Conservation (phyloP, 306 rosid species). For the Prunus padus region DNA sequence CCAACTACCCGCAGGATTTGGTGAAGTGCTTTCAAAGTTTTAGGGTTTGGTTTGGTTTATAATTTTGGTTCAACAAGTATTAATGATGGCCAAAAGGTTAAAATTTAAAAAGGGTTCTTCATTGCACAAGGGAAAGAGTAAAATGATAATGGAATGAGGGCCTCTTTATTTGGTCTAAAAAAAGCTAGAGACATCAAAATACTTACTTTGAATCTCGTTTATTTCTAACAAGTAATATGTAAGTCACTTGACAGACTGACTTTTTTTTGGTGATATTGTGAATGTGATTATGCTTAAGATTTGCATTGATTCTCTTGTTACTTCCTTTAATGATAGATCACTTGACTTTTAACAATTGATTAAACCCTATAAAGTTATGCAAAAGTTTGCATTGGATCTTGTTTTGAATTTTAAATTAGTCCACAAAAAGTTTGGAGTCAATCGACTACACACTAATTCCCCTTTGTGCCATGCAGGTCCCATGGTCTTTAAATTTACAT, state of each 20-base stretch:
- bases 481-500: not conserved
- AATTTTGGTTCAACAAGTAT: constrained; percentile 7
- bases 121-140: constrained; percentile 21
- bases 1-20: constrained; percentile 34
- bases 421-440: constrained; percentile 17
- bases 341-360: constrained; percentile 21
- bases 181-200: too few species aligned
- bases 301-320: constrained; percentile 7
- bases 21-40: constrained; percentile 21
- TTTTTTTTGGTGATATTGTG: not conserved
- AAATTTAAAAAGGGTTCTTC: constrained; percentile 3
- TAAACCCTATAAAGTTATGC: constrained; percentile 18
- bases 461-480: constrained; percentile 14
- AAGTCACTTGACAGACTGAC: accelerated
- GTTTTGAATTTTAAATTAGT: constrained; percentile 22
- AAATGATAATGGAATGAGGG: not conserved
- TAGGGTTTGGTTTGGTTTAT: constrained; percentile 4
- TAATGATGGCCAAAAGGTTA: constrained; percentile 8
- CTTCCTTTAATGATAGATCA: constrained; percentile 24
- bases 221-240: not conserved
- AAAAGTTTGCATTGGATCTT: constrained; percentile 44
- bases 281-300: constrained; percentile 14
- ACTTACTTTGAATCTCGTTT: not conserved
- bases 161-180: too few species aligned
- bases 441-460: constrained; percentile 26